These are phyloP conservation scores for Cornus suecica DNA, from an alignment of 148 eudicot genomes.

Conservation along the genomic window DNA sequence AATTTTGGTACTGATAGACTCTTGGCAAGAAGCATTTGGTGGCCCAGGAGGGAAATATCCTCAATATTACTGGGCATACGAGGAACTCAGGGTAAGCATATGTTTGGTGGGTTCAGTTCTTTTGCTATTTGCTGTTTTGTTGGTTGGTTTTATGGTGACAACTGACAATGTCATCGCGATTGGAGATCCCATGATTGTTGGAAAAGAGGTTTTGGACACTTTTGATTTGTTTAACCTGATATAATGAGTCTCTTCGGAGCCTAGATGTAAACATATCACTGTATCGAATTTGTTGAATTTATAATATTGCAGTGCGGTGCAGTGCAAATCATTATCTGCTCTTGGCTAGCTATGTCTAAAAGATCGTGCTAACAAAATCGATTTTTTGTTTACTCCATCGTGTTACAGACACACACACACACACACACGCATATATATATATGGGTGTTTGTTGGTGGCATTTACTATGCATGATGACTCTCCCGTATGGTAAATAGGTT, in stretches of 20 bases:
- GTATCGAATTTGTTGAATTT: not conserved
- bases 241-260: not conserved
- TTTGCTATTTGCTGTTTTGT: conserved; percentile 2
- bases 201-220: too few relatives aligned
- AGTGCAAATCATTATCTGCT: not conserved
- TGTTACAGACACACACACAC: not conserved
- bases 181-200: not conserved
- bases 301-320: not conserved
- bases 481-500: not conserved
- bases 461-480: not conserved
- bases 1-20: conserved; percentile 65
- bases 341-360: too few relatives aligned
- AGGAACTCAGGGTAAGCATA: conserved; percentile 70
- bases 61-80: conserved; percentile 88
- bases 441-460: not conserved
- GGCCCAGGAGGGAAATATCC: conserved; percentile 75
- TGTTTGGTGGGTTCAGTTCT: not conserved
- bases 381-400: not conserved
- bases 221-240: not conserved
- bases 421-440: too few relatives aligned
- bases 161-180: not conserved
- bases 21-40: conserved; percentile 98
- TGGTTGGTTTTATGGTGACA: not conserved
- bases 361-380: not conserved
- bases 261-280: not conserved